phyloP scores from a whole-genome alignment of 2,329 filamentous ascomycete species.

The Botrytis fragariae region DNA sequence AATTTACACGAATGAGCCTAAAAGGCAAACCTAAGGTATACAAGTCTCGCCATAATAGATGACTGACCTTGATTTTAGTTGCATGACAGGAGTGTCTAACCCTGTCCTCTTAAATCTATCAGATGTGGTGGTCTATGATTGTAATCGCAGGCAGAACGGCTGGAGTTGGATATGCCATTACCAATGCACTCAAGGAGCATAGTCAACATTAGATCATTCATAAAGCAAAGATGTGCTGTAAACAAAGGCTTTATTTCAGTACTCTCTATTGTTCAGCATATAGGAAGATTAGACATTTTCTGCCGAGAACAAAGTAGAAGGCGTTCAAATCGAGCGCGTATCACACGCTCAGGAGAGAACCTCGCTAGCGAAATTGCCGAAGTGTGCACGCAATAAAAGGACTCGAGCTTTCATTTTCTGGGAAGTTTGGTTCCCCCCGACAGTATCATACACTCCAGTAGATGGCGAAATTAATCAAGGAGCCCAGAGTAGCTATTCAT shows the following conservation, averaged over 20 bases:
- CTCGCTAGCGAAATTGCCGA: neutral
- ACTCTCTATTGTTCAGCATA: neutral
- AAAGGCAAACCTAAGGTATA: too few species aligned
- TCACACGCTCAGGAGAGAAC: neutral
- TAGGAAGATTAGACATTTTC: neutral
- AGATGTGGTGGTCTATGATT: conserved; percentile 4
- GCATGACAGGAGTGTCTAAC: too few species aligned
- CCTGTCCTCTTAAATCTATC: neutral
- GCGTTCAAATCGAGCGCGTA: too few species aligned
- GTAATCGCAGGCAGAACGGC: conserved; percentile 32
- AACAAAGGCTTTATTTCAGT: neutral
- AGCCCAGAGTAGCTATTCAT: neutral
- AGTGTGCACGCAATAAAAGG: neutral
- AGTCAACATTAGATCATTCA: conserved; percentile 34
- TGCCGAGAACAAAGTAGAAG: neutral
- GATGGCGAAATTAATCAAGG: neutral
- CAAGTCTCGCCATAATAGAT: too few species aligned
- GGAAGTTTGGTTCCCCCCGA: neutral
- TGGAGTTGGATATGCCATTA: conserved; percentile 34
- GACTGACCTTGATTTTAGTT: too few species aligned
- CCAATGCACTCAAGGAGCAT: conserved; percentile 32
- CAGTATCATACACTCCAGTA: too few species aligned
- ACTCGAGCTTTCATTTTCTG: neutral
- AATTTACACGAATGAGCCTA: too few species aligned
- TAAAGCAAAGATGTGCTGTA: conserved; percentile 35